Percentiles rank a stretch among this genome's conserved stretches.
Evolutionary conservation across 108 stramenopile genomes (phyloP).

Genomic region (Parietichytrium sp.): DNA sequence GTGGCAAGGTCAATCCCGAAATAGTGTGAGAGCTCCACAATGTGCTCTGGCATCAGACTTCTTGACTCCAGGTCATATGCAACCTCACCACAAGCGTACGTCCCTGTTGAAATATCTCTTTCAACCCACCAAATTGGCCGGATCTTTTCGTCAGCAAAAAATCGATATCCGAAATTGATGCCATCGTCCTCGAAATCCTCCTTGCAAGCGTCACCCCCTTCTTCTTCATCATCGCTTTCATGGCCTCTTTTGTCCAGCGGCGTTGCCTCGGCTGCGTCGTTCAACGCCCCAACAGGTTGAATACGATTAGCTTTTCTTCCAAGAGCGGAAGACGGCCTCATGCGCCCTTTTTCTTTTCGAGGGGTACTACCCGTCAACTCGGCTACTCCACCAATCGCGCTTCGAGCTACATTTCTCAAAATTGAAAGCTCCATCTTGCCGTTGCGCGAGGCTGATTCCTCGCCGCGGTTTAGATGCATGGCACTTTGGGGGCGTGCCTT

Average conservation of each 20-base stretch:
- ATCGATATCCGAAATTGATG: neutral
- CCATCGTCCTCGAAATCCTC: neutral
- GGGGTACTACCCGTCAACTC: neutral
- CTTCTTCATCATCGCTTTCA: neutral
- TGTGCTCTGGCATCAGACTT: slow-evolving; percentile 6
- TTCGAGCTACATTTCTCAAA: neutral
- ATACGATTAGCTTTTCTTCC: neutral
- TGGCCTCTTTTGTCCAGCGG: neutral
- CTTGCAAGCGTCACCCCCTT: neutral
- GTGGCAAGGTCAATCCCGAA: neutral
- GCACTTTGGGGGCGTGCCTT: neutral
- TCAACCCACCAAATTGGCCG: slow-evolving; percentile 28
- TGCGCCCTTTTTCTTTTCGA: neutral
- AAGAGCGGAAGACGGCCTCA: slow-evolving; percentile 1
- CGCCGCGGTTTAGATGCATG: neutral
- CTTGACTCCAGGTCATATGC: neutral
- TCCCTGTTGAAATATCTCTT: neutral
- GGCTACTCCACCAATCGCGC: neutral
- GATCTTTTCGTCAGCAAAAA: neutral
- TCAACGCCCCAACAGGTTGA: neutral
- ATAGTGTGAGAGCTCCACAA: neutral
- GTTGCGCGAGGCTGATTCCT: neutral
- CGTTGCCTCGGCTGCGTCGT: neutral
- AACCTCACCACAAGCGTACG: neutral
- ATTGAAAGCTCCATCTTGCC: neutral